Conservation (phyloP, 2,329 filamentous ascomycete species). For the Cercospora citrullina region DNA sequence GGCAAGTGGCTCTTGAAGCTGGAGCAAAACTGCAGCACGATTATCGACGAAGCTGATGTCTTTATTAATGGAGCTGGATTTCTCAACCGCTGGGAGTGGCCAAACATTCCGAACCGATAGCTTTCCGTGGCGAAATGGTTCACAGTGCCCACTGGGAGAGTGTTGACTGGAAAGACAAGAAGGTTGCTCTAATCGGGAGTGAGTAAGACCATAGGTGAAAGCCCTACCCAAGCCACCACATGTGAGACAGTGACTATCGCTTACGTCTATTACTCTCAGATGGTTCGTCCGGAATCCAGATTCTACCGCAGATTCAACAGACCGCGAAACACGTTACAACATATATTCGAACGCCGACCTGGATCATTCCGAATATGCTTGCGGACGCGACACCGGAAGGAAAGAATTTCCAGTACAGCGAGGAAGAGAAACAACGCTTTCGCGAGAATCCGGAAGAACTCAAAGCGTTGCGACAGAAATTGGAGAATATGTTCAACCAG, state of each 20-base stretch:
- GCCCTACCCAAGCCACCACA: too few species aligned
- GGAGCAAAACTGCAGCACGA: slow-evolving; percentile 30
- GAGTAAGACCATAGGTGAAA: too few species aligned
- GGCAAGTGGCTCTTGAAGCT: slow-evolving; percentile 55
- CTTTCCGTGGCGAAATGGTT: slow-evolving; percentile 46
- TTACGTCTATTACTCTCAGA: background rate
- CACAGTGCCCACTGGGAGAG: slow-evolving; percentile 53
- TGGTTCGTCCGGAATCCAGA: slow-evolving; percentile 29
- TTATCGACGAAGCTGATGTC: slow-evolving; percentile 43
- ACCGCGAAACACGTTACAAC: background rate
- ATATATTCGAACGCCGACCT: slow-evolving; percentile 36
- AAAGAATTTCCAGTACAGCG: slow-evolving; percentile 14
- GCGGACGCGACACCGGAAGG: slow-evolving; percentile 14
- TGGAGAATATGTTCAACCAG: slow-evolving; percentile 18
- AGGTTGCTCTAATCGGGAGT: slow-evolving; percentile 50
- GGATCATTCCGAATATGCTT: slow-evolving; percentile 16
- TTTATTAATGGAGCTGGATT: slow-evolving; percentile 48
- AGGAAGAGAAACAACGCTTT: slow-evolving; percentile 18
- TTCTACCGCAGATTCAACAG: background rate
- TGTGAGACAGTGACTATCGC: too few species aligned
- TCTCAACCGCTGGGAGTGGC: slow-evolving; percentile 35
- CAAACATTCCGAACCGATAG: slow-evolving; percentile 43
- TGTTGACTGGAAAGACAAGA: slow-evolving; percentile 41
- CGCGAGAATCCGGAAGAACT: slow-evolving; percentile 16
- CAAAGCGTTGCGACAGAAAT: slow-evolving; percentile 14